Base-by-base conservation (phyloP, 2,329 filamentous ascomycete species). In the Claviceps digitariae region DNA sequence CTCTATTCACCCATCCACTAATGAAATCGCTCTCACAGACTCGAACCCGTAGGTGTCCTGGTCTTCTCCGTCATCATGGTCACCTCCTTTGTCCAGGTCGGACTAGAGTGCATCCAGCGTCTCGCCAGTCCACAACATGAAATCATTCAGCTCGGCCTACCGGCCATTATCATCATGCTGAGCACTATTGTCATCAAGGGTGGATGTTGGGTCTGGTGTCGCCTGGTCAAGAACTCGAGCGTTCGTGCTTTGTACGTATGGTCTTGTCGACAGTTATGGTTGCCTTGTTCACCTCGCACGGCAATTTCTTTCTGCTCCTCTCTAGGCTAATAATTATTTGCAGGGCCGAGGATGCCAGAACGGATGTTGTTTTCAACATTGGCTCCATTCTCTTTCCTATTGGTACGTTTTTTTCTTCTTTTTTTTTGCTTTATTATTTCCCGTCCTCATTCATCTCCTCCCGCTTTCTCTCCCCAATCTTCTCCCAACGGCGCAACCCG, bases 321-420 rank as follows among this genome's bases (percentile, higher is more conserved):
- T 21, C 34, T 20, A 45, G 23, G 45, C 50, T 50, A 7, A 31
- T 40, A 23, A 2, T 2, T 20, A 43, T 21, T 13, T 23, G n/a
- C 48, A 74, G 72, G 52, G 75, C 75, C 36, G 72, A 76, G 29
- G 75, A 78, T 57, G 74, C 74, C 51, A 72, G 74, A 63, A 85
- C 87, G 0, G 87, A 95, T 62, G 86, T 95, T 29, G 82, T 95
- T 34, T 95, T 95, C 77, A 95, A 95, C 69, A 81, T 81, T 1
- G 91, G 93, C 62, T 90, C 86, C 58, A 93, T 95, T 62, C 76
- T 93, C 25, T 95, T 95, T 64, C 90, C 90, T 1, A 79, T 94
- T 9, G 62, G 77, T 80, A 67, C 58, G 73, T 34, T 21, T n/a
- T 45, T 7, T 10, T 45, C 17, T 31, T 47, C 8, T 7, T n/a